These are phyloP conservation scores for Pittosporum tobira DNA, from an alignment of 129 eudicot genomes.

Conservation along the genomic window DNA sequence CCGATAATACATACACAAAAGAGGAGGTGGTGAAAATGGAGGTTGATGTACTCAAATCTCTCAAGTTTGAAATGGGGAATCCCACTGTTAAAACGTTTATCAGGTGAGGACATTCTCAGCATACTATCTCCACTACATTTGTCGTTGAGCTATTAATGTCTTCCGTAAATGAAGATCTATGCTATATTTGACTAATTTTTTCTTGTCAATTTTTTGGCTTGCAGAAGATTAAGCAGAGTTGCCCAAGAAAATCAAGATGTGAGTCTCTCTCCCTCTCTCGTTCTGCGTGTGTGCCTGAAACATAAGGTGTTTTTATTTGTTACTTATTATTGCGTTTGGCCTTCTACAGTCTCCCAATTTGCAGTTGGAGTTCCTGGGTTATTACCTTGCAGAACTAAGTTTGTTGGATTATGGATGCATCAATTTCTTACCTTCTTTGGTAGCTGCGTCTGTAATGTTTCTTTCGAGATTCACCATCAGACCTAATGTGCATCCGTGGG, in stretches of 20 bases:
- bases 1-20: no score
- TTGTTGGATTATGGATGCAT: slow-evolving; percentile 66
- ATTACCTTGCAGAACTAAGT: slow-evolving; percentile 77
- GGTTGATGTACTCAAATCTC: no score
- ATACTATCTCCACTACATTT: background rate
- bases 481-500: slow-evolving; percentile 73
- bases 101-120: no score
- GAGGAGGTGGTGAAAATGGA: no score
- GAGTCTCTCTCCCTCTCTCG: background rate
- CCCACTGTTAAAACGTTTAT: slow-evolving; percentile 53
- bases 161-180: background rate
- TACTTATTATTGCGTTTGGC: slow-evolving; percentile 14
- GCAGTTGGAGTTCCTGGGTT: slow-evolving; percentile 52
- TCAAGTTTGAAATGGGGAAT: no score
- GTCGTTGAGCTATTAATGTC: background rate
- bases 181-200: background rate
- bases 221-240: slow-evolving; percentile 40
- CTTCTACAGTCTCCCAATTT: slow-evolving; percentile 38
- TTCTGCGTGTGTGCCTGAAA: background rate
- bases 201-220: background rate
- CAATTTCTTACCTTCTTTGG: slow-evolving; percentile 63
- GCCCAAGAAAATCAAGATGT: slow-evolving; percentile 51
- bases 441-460: slow-evolving; percentile 75
- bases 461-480: slow-evolving; percentile 54
- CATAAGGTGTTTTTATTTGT: background rate